Evolutionary conservation across 2,329 filamentous ascomycete genomes (phyloP), one percentile per base, ranked within the genome.

Genomic region (Rutstroemia sp.): DNA sequence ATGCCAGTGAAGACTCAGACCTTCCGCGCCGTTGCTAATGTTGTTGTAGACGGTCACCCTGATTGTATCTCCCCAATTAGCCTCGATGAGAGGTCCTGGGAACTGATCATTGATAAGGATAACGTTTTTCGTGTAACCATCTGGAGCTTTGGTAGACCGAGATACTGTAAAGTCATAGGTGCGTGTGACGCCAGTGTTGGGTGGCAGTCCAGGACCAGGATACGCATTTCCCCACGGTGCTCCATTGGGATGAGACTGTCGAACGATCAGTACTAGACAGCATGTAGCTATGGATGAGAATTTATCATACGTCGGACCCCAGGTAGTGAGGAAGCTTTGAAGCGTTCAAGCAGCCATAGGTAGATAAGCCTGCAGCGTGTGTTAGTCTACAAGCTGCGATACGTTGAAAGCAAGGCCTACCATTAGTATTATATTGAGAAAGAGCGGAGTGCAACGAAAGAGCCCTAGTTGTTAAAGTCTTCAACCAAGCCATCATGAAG

Each of bases 41-140:
- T 82, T 79, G 70, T 92, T 92, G 70, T 81, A 77, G 52, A 91
- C 78, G 30, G 82, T 83, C 38, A 89, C 80, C 50, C 86, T 73
- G 46, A 82, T 76, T 4, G 25, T 56, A 44, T 72, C 69, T 14
- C 67, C 68, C 57, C 57, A 69, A 47, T 70, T 68, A 1, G 68
- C 68, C 51, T 69, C 64, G 41, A 70, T 67, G 3, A 61, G 38
- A 5, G 68, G 68, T 10, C 68, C 69, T 2, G 68, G 69, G 42
- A 64, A 69, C 48, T 64, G 60, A 3, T 66, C 67, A 54, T 71
- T 70, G 38, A 71, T 63, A 9, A 70, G 37, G 17, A 71, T 76
- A 56, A 90, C 80, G 65, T 88, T 87, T 25, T 66, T 67, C 4
- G 58, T 51, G 34, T 64, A 67, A 6, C 73, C 73, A 65, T 75